Evolutionary conservation across 129 eudicot genomes (phyloP), one percentile per base, ranked within the genome.

Genomic region (Apium graveolens): DNA sequence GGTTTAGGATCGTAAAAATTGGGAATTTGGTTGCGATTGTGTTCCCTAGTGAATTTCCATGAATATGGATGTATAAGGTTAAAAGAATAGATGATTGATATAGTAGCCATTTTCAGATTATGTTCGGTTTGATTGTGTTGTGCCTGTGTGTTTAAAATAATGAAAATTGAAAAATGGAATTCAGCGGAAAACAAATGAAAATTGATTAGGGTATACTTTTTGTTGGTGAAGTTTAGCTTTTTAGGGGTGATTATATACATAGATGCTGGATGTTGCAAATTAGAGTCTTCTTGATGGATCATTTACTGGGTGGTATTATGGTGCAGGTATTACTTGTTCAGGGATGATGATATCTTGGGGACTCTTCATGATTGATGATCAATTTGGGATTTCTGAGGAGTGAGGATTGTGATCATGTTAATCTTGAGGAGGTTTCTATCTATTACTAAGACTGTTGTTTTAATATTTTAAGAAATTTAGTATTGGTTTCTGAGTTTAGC

Each of bases 301-400:
- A 16, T 43, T 24, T 73, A n/a, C 38, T 66, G 31, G 76, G 53
- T 39, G 49, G 78, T 73, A 4, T 5, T 53, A 26, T 76, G 37
- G 16, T 89, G 89, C 98, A 93, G 98, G 91, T 93, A 81, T 79
- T 97, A 89, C 82, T 82, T 94, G 75, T 94, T 78, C 76, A 85
- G 98, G 88, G 98, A 94, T 74, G 98, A 94, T 42, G 98, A 94
- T 74, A 91, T 94, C 73, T 87, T 94, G 91, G 98, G 98, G 31
- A 94, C 91, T 82, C 77, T 73, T 39, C 76, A 72, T 27, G 76
- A 72, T n/a, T 32, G 41, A 37, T 70, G 26, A 34, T 37, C 46
- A 38, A 24, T 35, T 70, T 3, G 27, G 26, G 44, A 4, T 70
- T 69, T n/a, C 27, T 3, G 11, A 70, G 68, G 65, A 55, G 29